Percentiles rank a stretch among this genome's conserved stretches.
These are phyloP conservation scores for Microthlaspi erraticum DNA, from an alignment of 345 rosid genomes.

Conservation along the genomic window DNA sequence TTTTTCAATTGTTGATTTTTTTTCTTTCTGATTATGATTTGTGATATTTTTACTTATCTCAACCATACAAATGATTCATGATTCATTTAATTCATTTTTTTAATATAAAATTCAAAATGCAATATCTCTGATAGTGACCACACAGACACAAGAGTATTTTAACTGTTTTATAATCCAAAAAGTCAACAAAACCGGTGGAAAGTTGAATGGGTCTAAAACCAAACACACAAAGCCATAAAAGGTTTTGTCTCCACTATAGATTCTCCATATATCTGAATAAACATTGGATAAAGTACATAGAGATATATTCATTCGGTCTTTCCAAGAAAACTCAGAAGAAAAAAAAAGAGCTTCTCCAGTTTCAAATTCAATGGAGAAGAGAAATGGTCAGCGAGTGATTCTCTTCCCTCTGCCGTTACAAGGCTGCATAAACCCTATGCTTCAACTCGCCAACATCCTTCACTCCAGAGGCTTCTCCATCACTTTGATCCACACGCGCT, in stretches of 20 bases:
- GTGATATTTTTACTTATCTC: no score
- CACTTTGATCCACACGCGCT: slow-evolving; percentile 58
- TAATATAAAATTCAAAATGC: not conserved
- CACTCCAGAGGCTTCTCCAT: slow-evolving; percentile 50
- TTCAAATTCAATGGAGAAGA: slow-evolving; percentile 38
- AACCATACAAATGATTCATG: no score
- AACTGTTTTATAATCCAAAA: slow-evolving; percentile 6
- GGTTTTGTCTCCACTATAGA: slow-evolving; percentile 37
- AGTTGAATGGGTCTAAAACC: slow-evolving; percentile 35
- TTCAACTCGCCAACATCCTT: slow-evolving; percentile 69
- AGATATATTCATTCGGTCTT: not conserved
- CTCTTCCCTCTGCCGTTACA: slow-evolving; percentile 69
- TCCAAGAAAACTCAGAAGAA: slow-evolving; percentile 12
- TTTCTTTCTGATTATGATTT: no score
- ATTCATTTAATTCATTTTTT: no score
- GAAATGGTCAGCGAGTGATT: slow-evolving; percentile 42
- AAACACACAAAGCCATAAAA: slow-evolving; percentile 34
- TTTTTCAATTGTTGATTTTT: no score
- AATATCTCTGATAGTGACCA: slow-evolving; percentile 35
- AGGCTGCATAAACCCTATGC: slow-evolving; percentile 70
- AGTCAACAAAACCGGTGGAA: slow-evolving; percentile 41
- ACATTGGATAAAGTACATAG: slow-evolving; percentile 29
- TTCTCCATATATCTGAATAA: slow-evolving; percentile 38
- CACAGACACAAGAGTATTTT: not conserved
- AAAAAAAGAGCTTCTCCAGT: not conserved